phyloP scores from a whole-genome alignment of 1,139 yeast species.

The Hyphopichia pseudoburtonii region DNA sequence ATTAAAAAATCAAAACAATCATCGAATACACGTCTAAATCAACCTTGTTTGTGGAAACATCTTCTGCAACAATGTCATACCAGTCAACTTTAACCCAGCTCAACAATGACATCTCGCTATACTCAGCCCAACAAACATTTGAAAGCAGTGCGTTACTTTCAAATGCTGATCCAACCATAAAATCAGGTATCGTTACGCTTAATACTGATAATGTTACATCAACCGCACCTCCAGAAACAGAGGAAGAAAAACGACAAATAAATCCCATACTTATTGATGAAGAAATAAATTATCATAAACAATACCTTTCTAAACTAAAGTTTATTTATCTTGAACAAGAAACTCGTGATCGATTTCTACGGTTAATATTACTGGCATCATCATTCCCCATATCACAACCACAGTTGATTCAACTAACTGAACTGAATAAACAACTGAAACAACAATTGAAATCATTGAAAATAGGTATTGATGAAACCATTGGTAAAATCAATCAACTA shows the following conservation, averaged over 20 bases:
- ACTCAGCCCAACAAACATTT: conserved; percentile 1
- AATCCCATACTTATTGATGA: conserved; percentile 30
- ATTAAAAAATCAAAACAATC: too few species aligned
- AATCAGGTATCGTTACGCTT: not conserved
- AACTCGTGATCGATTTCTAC: conserved; percentile 59
- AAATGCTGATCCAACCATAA: not conserved
- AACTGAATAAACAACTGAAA: not conserved
- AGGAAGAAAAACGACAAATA: not conserved
- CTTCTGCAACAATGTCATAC: not conserved
- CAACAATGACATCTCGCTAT: conserved; percentile 2
- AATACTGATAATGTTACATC: too few species aligned
- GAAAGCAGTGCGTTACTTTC: not conserved
- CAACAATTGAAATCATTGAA: conserved; percentile 1
- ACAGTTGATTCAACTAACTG: not conserved
- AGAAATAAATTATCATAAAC: conserved; percentile 34
- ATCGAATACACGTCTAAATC: too few species aligned
- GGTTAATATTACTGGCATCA: not conserved
- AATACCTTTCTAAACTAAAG: conserved; percentile 51
- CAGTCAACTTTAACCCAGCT: not conserved
- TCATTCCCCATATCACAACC: not conserved
- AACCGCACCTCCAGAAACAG: not conserved
- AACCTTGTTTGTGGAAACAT: too few species aligned
- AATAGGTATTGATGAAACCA: not conserved
- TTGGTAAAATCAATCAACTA: not conserved
- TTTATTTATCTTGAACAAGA: conserved; percentile 68